A percentile compares a stretch with the other conserved stretches of the same genome.
Conservation (phyloP, 116 monocot genomes). For the Thalassia testudinum region DNA sequence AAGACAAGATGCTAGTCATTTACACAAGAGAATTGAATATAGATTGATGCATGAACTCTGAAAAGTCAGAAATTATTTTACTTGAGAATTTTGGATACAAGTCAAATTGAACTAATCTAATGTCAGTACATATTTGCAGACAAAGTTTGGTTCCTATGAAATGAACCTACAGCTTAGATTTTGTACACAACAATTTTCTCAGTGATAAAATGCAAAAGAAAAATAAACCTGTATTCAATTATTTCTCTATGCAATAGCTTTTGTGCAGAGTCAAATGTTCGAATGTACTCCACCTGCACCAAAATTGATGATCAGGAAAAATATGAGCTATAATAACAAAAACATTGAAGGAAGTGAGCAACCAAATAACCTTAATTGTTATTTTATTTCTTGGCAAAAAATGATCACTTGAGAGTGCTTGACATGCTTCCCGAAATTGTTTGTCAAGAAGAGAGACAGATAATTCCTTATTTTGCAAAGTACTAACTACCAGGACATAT, state of each 20-base stretch:
- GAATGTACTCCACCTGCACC: slow-evolving; percentile 63
- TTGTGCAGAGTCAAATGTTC: slow-evolving; percentile 42
- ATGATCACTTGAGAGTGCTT: slow-evolving; percentile 25
- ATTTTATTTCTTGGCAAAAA: slow-evolving; percentile 12
- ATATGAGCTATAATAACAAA: neutral
- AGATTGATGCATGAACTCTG: too few relatives aligned
- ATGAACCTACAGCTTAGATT: too few relatives aligned
- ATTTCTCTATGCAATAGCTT: slow-evolving; percentile 49
- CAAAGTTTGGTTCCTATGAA: too few relatives aligned
- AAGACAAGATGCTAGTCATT: too few relatives aligned
- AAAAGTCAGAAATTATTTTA: too few relatives aligned
- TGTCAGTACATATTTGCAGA: too few relatives aligned
- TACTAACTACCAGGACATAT: slow-evolving; percentile 53
- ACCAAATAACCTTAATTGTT: slow-evolving; percentile 39
- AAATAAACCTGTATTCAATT: slow-evolving; percentile 59
- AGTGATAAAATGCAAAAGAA: neutral
- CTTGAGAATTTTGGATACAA: too few relatives aligned
- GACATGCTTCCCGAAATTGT: slow-evolving; percentile 81
- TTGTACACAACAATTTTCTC: too few relatives aligned
- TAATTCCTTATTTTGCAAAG: slow-evolving; percentile 79
- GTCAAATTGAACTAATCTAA: too few relatives aligned
- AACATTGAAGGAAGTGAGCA: slow-evolving; percentile 1
- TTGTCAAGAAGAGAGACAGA: slow-evolving; percentile 74
- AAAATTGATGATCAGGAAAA: neutral
- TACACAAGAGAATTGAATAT: too few relatives aligned